Evolutionary conservation across 2,329 filamentous ascomycete species (phyloP), one percentile per base, ranked within the genome.

Genomic region (Aspergillus texensis): DNA sequence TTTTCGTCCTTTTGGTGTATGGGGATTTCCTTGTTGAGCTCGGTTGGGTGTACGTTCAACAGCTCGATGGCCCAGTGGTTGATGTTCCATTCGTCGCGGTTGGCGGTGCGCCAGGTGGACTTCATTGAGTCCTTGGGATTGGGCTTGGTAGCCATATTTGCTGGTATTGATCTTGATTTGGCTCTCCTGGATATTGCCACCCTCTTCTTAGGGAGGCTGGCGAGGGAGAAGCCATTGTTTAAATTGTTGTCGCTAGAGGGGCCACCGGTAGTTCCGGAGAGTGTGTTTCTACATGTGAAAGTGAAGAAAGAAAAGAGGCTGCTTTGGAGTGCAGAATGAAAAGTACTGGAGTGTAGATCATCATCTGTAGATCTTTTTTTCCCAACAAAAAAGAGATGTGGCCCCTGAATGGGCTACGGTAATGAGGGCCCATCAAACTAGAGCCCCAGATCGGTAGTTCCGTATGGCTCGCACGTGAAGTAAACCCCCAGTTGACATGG

Each of bases 41-140:
- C 69, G 28, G 64, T 66, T 4, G 70, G 71, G 45, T 74, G 65
- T 41, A 63, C 68, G 45, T 73, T 72, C 11, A 72, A 61, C 19
- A 66, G 14, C 19, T 74, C 70, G 9, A 74, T 52, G 30, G 68
- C 58, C 68, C 70, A 70, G 65, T 74, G 72, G 52, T 67, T 56
- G 45, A 68, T 59, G 5, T 46, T 72, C 73, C 71, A 74, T 63
- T 66, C 61, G 39, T 61, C 61, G 30, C 70, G 71, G 57, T 67
- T 62, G 19, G 65, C 69, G 6, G 60, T 66, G 19, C 69, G 71
- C 73, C 73, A 75, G 39, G 73, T 75, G 26, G 73, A 75, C 59
- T 66, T 72, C 73, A 75, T 74, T 1, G 73, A 75, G 65, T 75
- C 73, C 61, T 74, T 74, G 11, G 70, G 68, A 55, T 64, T 60